phyloP scores from a whole-genome alignment of 2,329 filamentous ascomycete species.

The Lasiodiplodia sp. region DNA sequence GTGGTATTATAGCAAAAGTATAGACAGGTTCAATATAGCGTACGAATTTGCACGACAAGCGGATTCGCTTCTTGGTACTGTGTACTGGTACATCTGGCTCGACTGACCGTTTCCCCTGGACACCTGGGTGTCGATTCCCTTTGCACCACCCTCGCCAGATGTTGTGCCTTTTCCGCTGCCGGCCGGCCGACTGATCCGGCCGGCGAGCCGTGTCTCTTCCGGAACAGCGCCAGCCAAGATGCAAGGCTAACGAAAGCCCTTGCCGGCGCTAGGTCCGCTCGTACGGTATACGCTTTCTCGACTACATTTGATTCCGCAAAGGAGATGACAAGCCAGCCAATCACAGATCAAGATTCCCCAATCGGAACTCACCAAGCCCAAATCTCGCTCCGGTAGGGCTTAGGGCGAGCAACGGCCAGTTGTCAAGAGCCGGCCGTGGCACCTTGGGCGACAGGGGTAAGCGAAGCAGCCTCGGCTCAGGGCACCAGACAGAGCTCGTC shows the following conservation, averaged over 20 bases:
- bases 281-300: background rate
- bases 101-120: background rate
- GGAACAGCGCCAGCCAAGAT: background rate
- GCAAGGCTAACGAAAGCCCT: background rate
- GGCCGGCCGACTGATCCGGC: constrained; percentile 5
- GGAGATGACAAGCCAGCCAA: background rate
- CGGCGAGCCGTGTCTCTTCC: background rate
- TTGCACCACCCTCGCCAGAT: background rate
- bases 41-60: background rate
- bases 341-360: background rate
- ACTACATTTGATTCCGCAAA: background rate
- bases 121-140: background rate
- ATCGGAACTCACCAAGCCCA: background rate
- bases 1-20: background rate
- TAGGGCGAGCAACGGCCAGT: background rate
- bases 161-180: background rate
- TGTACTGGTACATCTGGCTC: background rate
- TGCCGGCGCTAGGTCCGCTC: background rate
- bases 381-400: constrained; percentile 4
- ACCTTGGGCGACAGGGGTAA: constrained; percentile 13
- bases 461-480: constrained; percentile 18
- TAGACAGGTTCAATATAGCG: background rate
- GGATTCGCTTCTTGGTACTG: background rate
- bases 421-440: background rate
- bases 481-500: background rate